Evolutionary conservation across 441 rosid species (phyloP), one percentile per base, ranked within the genome.

Genomic region (Raphanus hybrid): DNA sequence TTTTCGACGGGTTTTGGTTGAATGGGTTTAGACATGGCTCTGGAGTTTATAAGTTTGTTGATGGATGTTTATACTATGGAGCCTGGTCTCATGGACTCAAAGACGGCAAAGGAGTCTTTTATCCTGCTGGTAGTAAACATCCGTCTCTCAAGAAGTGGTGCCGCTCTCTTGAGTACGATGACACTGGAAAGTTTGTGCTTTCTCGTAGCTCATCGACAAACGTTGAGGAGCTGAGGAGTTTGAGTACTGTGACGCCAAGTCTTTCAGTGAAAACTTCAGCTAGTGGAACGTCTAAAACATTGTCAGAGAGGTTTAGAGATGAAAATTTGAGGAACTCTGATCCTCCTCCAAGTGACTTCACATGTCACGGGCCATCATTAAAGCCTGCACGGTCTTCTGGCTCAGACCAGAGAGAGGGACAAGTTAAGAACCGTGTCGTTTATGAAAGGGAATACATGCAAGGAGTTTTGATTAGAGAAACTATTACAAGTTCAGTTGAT

Each of bases 381-480:
- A 75, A 35, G 63, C 64, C 79, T 61, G 79, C 87, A n/a, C 74
- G 73, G 43, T 67, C 72, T 37, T 75, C 85, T 5, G 83, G 82
- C 67, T 83, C 81, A 60, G 82, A 80, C 52, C 86, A 76, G 73
- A 83, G 76, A 45, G 89, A 80, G 77, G 62, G 54, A 82, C 86
- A 65, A 72, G 76, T 67, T 62, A 79, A 64, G 65, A 67, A 71
- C 66, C 79, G 81, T 14, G 50, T 85, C 8, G 82, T 84, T 74
- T 88, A 86, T 70, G 97, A 93, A 71, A 86, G 98, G 80, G 97
- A 91, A 79, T 93, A 90, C 80, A 82, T 89, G 88, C 97, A 93
- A 79, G 98, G 98, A 75, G 89, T 93, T 76, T 71, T 92, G 80
- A 88, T 87, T 76, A 91, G 81, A 71, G 98, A 93, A 84, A 79